Conservation (phyloP, 2,329 filamentous ascomycete genomes). For the Fusarium miscanthi region DNA sequence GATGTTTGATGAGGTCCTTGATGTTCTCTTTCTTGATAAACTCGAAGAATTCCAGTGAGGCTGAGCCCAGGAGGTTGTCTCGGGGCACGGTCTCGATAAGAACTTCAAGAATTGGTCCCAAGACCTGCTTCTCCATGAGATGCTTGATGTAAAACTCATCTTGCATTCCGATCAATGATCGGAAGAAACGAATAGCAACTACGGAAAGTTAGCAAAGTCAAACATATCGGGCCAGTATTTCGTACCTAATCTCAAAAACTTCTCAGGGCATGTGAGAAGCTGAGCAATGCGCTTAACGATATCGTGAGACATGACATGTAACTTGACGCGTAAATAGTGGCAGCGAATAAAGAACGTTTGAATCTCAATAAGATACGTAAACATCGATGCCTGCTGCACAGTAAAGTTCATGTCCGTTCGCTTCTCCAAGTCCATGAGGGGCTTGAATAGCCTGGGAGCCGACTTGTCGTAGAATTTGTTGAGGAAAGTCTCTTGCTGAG, state of each 20-base stretch:
- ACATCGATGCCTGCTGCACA: conserved; percentile 88
- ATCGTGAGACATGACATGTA: conserved; percentile 84
- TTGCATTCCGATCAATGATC: conserved; percentile 83
- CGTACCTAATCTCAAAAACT: conserved; percentile 90
- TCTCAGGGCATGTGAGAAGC: conserved; percentile 84
- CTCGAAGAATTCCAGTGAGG: conserved; percentile 93
- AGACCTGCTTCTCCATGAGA: conserved; percentile 81
- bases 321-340: conserved; percentile 86
- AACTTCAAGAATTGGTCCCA: conserved; percentile 87
- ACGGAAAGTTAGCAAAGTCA: conserved; percentile 35
- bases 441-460: conserved; percentile 85
- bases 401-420: conserved; percentile 76
- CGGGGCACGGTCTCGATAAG: conserved; percentile 87
- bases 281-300: conserved; percentile 83
- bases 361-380: conserved; percentile 90
- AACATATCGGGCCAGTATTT: conserved; percentile 5
- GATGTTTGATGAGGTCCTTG: conserved; percentile 82
- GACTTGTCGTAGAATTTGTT: conserved; percentile 91
- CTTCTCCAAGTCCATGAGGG: conserved; percentile 82
- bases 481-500: conserved; percentile 87
- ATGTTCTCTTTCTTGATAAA: conserved; percentile 85
- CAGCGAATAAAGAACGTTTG: conserved; percentile 94
- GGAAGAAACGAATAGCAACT: conserved; percentile 95
- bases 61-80: conserved; percentile 93
- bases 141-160: conserved; percentile 93